Conservation (phyloP, 768 basidiomycete species). For the Hericium erinaceus region DNA sequence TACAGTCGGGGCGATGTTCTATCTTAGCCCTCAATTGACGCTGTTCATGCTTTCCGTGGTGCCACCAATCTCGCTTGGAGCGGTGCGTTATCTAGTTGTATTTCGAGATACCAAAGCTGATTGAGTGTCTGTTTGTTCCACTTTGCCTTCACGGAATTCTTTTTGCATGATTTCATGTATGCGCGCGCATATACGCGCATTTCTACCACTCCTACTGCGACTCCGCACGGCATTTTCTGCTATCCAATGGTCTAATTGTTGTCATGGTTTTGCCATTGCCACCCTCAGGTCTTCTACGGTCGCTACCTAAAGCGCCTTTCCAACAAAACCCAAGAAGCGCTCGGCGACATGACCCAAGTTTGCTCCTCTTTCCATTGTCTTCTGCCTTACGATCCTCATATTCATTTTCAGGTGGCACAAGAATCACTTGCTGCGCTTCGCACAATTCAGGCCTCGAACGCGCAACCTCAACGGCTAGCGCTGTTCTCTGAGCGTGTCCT, state of each 20-base stretch:
- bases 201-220: too few species aligned
- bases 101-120: not conserved
- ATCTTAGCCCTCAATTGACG: conserved; percentile 81
- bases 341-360: conserved; percentile 89
- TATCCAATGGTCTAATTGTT: not conserved
- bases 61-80: conserved; percentile 77
- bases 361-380: not conserved
- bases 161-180: not conserved
- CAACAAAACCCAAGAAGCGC: conserved; percentile 86
- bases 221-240: conserved; percentile 17
- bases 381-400: not conserved
- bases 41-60: conserved; percentile 89
- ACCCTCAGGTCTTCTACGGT: conserved; percentile 81
- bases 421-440: conserved; percentile 83
- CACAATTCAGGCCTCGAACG: conserved; percentile 90
- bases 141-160: not conserved
- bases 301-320: conserved; percentile 89
- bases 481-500: conserved; percentile 65
- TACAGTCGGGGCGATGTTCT: conserved; percentile 90
- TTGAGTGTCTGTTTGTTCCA: not conserved
- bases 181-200: too few species aligned
- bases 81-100: conserved; percentile 36
- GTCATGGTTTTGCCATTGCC: not conserved
- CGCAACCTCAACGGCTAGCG: conserved; percentile 60
- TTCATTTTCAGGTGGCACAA: conserved; percentile 57